Base-by-base conservation (phyloP, 2,329 filamentous ascomycete genomes). In the Talaromyces funiculosus region DNA sequence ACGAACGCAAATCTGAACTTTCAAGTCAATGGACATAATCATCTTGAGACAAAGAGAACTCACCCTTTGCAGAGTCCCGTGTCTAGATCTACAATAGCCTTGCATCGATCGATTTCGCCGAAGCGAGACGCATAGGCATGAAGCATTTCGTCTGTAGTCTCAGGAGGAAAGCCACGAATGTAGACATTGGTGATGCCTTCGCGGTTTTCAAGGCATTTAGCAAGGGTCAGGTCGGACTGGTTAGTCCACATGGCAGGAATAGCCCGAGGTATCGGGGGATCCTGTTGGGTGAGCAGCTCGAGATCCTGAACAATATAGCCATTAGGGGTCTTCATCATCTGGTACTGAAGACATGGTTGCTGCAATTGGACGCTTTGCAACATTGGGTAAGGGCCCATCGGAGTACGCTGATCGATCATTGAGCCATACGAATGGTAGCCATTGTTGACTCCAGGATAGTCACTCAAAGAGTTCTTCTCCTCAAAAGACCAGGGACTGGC, bases 171-270 rank as follows among this genome's bases (percentile, higher is more conserved):
- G 18, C 95, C 95, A 63, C 94, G 90, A 65, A 99, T 97, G 80
- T 99, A 99, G 65, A 99, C 93, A 70, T 99, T 99, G 64, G 92
- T 94, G 72, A 97, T 96, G 47, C 92, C 92, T 53, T 90, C 94
- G 62, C 92, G 89, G 70, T 97, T 97, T 77, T 96, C 90, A 53
- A 99, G 82, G 71, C 92, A 96, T 75, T 96, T 92, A 65, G 96
- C 93, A 29, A 97, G 84, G 43, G 90, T 92, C 82, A 96, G 90
- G 61, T 93, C 92, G 24, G 87, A 88, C 29, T 91, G 90, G 61
- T 89, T 92, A 71, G 90, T 80, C 77, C 77, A 92, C 65, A 92
- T 87, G 6, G 94, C 93, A 16, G 93, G 93, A 49, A 99, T 92
- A 55, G 94, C 93, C 64, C 85, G 84, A 20, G 94, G 94, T 64